Evolutionary conservation across 257 asterid species (phyloP), one percentile per base, ranked within the genome.

Genomic region (Leptodermis oblonga): DNA sequence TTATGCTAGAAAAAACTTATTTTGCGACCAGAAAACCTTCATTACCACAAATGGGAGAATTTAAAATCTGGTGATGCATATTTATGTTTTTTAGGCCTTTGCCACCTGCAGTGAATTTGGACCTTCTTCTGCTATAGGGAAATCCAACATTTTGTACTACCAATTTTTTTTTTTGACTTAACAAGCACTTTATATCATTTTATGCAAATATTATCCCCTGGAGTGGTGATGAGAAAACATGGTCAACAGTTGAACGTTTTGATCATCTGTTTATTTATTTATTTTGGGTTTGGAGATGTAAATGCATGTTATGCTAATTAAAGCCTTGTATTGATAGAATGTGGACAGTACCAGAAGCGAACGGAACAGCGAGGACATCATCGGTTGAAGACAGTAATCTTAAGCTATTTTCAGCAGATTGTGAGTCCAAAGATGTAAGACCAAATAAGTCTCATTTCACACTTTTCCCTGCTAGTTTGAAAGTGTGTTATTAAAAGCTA

Each of bases 271-370:
- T n/a, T 22, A 28, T 30, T 20, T 49, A 25, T 17, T 49, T 25
- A 49, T 17, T 7, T 61, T 61, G 7, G 6, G 61, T 51, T 0
- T 1, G 13, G 6, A 26, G 41, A 46, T 69, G 79, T 63, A 15
- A 55, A 9, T 61, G 53, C 41, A 33, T 31, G 23, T 55, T 37
- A 67, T 74, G 45, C 55, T 78, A 63, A 53, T 76, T 66, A 67
- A 22, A 46, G 55, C 66, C 39, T 49, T 45, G 31, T 73, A 68
- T 49, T 77, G 74, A 58, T 80, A 92, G 98, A 85, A 88, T 90
- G 95, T 92, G 97, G 98, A 58, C 81, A 65, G 87, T 88, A 39
- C 97, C 98, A 31, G 98, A 90, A 78, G 90, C 85, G 70, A 83
- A 80, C 74, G 89, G 77, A 67, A 74, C 77, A 31, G 72, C 94